A percentile compares a stretch with the other conserved stretches of the same genome.
Evolutionary conservation across 805 yeast genomes (phyloP).

Genomic region (Candida koratica): DNA sequence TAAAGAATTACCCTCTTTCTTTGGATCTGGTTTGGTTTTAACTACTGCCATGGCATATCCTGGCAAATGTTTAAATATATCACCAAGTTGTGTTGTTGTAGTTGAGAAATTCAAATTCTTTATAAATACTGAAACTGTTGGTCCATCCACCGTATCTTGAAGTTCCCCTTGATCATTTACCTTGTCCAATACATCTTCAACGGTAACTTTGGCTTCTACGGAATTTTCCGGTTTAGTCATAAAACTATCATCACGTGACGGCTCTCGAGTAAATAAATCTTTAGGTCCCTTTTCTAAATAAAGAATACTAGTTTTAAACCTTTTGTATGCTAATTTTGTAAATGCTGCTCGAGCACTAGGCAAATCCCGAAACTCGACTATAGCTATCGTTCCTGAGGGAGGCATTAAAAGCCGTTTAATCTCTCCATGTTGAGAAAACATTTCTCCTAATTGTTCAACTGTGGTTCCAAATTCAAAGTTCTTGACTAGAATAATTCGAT

Average conservation of each 20-base stretch:
- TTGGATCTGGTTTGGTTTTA: conserved; percentile 85
- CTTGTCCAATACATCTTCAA: conserved; percentile 42
- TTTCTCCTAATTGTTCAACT: conserved; percentile 71
- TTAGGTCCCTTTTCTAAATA: conserved; percentile 94
- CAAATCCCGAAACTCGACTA: conserved; percentile 79
- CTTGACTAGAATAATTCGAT: conserved; percentile 75
- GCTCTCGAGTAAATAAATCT: conserved; percentile 64
- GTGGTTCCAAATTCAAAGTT: conserved; percentile 90
- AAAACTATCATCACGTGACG: conserved; percentile 41
- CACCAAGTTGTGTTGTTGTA: conserved; percentile 50
- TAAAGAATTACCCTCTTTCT: conserved; percentile 55
- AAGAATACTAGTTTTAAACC: conserved; percentile 81
- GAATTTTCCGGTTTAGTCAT: conserved; percentile 27
- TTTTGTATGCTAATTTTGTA: conserved; percentile 76
- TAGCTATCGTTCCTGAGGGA: conserved; percentile 93
- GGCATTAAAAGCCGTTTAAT: conserved; percentile 84
- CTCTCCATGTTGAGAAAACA: conserved; percentile 78
- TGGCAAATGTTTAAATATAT: conserved; percentile 61
- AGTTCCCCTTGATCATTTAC: conserved; percentile 25
- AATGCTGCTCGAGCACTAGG: conserved; percentile 89
- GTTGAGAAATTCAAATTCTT: conserved; percentile 90
- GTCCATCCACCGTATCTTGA: conserved; percentile 52
- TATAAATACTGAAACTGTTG: conserved; percentile 83
- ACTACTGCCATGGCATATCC: conserved; percentile 84
- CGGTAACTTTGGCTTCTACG: conserved; percentile 44